Evolutionary conservation across 202 grass and related monocot genomes (phyloP).

Genomic region (Brachypodium distachyon): DNA sequence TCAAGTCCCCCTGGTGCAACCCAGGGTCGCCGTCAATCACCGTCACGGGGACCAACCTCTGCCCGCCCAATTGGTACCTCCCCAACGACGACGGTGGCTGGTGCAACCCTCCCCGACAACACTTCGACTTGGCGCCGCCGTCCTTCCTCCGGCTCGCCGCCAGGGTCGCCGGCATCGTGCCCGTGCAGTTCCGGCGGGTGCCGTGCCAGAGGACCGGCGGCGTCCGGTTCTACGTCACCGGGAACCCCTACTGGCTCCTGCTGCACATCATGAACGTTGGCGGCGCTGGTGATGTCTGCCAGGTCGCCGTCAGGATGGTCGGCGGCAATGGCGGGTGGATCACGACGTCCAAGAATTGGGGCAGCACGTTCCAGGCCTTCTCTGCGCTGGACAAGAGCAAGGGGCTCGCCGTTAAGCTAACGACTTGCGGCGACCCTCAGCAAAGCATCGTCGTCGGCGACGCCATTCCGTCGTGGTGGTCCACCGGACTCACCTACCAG

Average conservation of each 20-base stretch:
- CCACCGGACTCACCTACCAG: constrained; percentile 31
- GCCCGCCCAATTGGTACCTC: constrained; percentile 43
- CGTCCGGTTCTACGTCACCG: constrained; percentile 32
- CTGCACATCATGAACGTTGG: constrained; percentile 42
- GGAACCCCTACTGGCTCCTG: constrained; percentile 45
- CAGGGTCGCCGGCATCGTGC: constrained; percentile 41
- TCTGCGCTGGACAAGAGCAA: neutral
- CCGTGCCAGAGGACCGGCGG: constrained; percentile 25
- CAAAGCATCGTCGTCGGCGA: constrained; percentile 21
- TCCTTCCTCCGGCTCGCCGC: constrained; percentile 18
- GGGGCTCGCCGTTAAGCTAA: constrained; percentile 23
- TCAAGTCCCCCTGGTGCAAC: constrained; percentile 26
- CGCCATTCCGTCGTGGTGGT: constrained; percentile 32
- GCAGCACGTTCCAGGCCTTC: constrained; percentile 38
- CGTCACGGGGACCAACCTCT: constrained; percentile 63
- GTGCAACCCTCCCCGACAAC: constrained; percentile 63
- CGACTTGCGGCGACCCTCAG: constrained; percentile 18
- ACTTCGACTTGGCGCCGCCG: constrained; percentile 63
- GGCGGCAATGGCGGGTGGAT: constrained; percentile 23
- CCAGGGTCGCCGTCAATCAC: constrained; percentile 7
- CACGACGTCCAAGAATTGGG: too few species aligned
- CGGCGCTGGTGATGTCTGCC: constrained; percentile 23
- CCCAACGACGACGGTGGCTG: constrained; percentile 42
- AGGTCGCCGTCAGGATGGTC: neutral
- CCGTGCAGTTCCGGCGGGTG: constrained; percentile 51